A percentile compares a stretch with the other conserved stretches of the same genome.
phyloP scores from a whole-genome alignment of 768 basidiomycete species.

The Boletus rubropictus region DNA sequence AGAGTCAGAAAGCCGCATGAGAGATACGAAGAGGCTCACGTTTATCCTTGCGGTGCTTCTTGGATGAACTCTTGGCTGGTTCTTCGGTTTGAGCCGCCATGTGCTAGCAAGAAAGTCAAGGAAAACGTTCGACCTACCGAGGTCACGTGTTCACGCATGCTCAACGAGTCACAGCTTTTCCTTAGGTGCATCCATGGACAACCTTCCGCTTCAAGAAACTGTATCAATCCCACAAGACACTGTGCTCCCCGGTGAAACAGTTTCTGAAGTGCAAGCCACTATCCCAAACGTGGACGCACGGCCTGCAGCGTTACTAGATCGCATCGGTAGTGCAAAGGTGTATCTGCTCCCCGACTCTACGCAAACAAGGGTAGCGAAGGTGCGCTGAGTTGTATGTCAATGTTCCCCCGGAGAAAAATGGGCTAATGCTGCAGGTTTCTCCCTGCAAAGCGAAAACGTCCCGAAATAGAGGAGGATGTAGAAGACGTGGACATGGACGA shows the following conservation, averaged over 20 bases:
- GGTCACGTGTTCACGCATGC: no score
- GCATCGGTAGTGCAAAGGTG: conserved; percentile 71
- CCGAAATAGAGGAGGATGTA: conserved; percentile 34
- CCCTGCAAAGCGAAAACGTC: conserved; percentile 43
- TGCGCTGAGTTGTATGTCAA: conserved; percentile 48
- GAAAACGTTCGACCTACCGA: no score
- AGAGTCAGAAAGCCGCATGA: conserved; percentile 9
- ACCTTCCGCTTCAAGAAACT: conserved; percentile 32
- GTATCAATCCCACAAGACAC: conserved; percentile 46
- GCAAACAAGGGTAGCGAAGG: conserved; percentile 61
- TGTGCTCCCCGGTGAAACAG: conserved; percentile 53
- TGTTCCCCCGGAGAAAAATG: conserved; percentile 32
- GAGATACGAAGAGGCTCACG: conserved; percentile 48
- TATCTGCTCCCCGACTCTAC: conserved; percentile 69
- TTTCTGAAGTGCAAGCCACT: conserved; percentile 30
- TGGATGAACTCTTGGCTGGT: conserved; percentile 68
- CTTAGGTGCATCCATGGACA: conserved; percentile 40
- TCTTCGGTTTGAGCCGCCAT: conserved; percentile 32
- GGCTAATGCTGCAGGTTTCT: conserved; percentile 41
- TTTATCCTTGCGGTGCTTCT: conserved; percentile 89
- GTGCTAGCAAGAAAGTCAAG: no score
- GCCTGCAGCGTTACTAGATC: conserved; percentile 43
- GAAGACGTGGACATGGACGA: conserved; percentile 33
- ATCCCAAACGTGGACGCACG: conserved; percentile 26
- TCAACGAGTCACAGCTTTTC: no score